Evolutionary conservation across 345 rosid genomes (phyloP).

Genomic region (Triadica sebifera): DNA sequence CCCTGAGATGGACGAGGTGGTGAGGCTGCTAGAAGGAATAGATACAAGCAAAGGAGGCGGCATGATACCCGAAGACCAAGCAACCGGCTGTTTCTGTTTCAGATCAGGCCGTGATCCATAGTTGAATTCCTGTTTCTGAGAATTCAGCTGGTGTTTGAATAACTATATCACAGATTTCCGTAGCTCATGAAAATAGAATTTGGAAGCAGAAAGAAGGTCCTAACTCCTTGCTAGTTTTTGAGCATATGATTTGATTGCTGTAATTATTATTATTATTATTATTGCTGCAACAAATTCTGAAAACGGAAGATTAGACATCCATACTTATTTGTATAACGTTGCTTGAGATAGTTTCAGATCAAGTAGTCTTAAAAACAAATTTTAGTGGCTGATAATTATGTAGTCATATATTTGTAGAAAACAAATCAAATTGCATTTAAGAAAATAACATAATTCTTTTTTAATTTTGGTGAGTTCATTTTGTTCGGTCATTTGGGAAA

Average conservation of each 20-base stretch:
- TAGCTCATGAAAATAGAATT: neutral
- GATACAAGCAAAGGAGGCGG: conserved; percentile 39
- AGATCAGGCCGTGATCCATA: conserved; percentile 26
- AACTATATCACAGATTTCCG: conserved; percentile 9
- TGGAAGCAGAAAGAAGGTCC: neutral
- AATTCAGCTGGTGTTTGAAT: neutral
- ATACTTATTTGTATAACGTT: too few species aligned
- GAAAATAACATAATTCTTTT: too few species aligned
- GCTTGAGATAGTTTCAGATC: too few species aligned
- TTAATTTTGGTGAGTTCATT: too few species aligned
- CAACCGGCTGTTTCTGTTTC: conserved; percentile 35
- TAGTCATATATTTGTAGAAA: too few species aligned
- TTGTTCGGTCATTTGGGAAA: too few species aligned
- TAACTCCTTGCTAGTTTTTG: conserved; percentile 5
- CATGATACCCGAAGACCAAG: conserved; percentile 37
- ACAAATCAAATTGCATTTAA: too few species aligned
- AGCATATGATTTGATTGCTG: neutral
- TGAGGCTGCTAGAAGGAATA: conserved; percentile 31
- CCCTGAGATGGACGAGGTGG: conserved; percentile 36
- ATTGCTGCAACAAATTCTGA: neutral
- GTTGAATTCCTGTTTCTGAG: too few species aligned
- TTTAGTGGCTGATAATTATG: too few species aligned
- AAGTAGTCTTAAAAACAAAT: too few species aligned
- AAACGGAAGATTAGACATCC: conserved; percentile 6
- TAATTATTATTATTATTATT: conserved; percentile 12